These are phyloP conservation scores for Mycosphaerella sp. DNA, from an alignment of 2,329 filamentous ascomycete species.

Conservation along the genomic window DNA sequence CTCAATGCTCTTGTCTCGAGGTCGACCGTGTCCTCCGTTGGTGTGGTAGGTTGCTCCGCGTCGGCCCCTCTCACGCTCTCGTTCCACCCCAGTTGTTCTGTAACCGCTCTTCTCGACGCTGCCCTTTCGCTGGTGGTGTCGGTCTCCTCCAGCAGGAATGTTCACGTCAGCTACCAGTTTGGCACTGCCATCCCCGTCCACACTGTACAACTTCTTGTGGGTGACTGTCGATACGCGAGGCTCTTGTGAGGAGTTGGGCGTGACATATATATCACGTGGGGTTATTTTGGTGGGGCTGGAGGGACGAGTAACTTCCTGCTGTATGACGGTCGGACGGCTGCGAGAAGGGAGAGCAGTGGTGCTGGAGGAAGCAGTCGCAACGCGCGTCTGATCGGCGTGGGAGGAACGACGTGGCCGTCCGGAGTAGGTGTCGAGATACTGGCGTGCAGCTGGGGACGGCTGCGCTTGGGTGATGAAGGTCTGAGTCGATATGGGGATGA, in stretches of 20 bases:
- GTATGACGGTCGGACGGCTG: slow-evolving; percentile 31
- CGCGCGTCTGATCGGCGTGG: slow-evolving; percentile 35
- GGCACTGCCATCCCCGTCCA: slow-evolving; percentile 40
- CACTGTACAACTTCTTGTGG: slow-evolving; percentile 46
- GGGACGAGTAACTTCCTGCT: slow-evolving; percentile 32
- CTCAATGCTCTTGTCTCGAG: slow-evolving; percentile 28
- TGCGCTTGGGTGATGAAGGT: slow-evolving; percentile 30
- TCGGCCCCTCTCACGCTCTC: slow-evolving; percentile 25
- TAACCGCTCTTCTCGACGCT: slow-evolving; percentile 30
- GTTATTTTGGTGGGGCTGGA: slow-evolving; percentile 38
- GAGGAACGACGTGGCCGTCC: slow-evolving; percentile 43
- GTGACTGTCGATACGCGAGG: slow-evolving; percentile 24
- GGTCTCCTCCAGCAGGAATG: slow-evolving; percentile 36
- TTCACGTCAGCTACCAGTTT: slow-evolving; percentile 36
- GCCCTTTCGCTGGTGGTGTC: slow-evolving; percentile 33
- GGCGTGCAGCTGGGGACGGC: slow-evolving; percentile 13
- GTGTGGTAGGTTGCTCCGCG: slow-evolving; percentile 28
- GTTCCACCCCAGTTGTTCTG: slow-evolving; percentile 16
- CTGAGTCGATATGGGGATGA: slow-evolving; percentile 35
- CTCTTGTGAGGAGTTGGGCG: slow-evolving; percentile 31
- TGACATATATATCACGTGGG: slow-evolving; percentile 36
- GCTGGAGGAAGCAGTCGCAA: slow-evolving; percentile 20
- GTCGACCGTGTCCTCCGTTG: slow-evolving; percentile 21
- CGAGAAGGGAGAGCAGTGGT: slow-evolving; percentile 29
- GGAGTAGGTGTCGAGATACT: slow-evolving; percentile 41